Evolutionary conservation across 2,329 filamentous ascomycete genomes (phyloP), one percentile per base, ranked within the genome.

Genomic region (Lasiodiplodia citricola): DNA sequence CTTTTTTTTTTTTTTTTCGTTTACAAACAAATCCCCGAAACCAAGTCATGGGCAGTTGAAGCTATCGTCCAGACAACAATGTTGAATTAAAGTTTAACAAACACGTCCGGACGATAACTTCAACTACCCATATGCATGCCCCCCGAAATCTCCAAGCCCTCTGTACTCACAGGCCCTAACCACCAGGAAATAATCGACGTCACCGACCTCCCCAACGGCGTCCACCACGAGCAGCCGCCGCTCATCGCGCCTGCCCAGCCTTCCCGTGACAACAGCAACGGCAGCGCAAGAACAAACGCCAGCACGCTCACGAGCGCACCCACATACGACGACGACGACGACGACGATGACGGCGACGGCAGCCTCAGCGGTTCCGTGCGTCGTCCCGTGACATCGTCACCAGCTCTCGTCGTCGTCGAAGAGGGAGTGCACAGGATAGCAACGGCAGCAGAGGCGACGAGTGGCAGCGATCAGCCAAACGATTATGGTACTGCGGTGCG

Each of bases 161-260:
- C 25, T 5, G 14, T n/a, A 31, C 16, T 54, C 3, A 54, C 14
- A 25, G 6, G 16, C 11, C 18, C 10, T 23, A 8, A 54, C 18
- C 25, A 10, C 18, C 23, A 60, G 57, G 57, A 60, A 47, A 38
- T 60, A 14, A 28, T 47, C 28, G 57, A 60, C 57, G 47, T 60
- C 14, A 60, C 57, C 14, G 57, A 60, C 57, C 38, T 60, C 7
- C 57, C 57, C 14, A 60, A 60, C 18, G 57, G 57, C 57, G 25
- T 54, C 16, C 44, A 47, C 44, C 41, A n/a, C 41, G 7, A 18
- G 18, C 41, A n/a, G 5, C 3, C 38, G 13, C 38, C 38, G 13
- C 38, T 16, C 13, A 41, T 41, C 38, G 11, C 38, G 38, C 11
- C 11, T 4, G 13, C 11, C 11, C 38, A 16, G 38, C 38, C 13